phyloP scores from a whole-genome alignment of 1,139 yeast species.

The Yamadazyma pseudoaaseri region DNA sequence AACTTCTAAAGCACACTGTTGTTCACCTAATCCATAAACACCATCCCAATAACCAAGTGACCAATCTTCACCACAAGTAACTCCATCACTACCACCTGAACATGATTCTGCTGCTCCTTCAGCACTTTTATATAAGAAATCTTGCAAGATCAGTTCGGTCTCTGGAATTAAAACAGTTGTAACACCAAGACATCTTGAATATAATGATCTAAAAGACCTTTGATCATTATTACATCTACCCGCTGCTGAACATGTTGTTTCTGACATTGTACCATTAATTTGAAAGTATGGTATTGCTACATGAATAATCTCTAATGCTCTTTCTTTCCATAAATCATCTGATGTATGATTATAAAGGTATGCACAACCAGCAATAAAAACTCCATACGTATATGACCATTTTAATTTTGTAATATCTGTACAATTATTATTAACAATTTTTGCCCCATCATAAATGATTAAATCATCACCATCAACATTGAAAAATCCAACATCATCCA shows the following conservation, averaged over 20 bases:
- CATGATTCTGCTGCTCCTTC: constrained; percentile 70
- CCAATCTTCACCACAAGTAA: constrained; percentile 77
- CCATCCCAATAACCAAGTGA: constrained; percentile 57
- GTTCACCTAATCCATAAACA: constrained; percentile 73
- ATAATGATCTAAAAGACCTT: constrained; percentile 72
- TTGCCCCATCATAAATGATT: constrained; percentile 70
- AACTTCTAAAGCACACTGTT: constrained; percentile 68
- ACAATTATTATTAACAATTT: constrained; percentile 47
- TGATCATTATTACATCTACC: constrained; percentile 70
- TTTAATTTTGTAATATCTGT: constrained; percentile 48
- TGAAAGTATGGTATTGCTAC: constrained; percentile 44
- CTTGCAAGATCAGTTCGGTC: constrained; percentile 40
- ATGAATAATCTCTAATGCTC: constrained; percentile 48
- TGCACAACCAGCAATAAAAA: constrained; percentile 69
- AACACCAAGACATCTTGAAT: constrained; percentile 62
- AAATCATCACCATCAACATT: constrained; percentile 34
- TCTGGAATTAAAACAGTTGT: constrained; percentile 58
- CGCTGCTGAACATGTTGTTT: constrained; percentile 57
- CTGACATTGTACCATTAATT: constrained; percentile 55
- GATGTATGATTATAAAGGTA: constrained; percentile 64
- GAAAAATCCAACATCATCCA: constrained; percentile 50
- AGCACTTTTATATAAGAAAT: constrained; percentile 52
- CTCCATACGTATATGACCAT: constrained; percentile 85
- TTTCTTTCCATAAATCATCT: constrained; percentile 54
- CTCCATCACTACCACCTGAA: constrained; percentile 69